These are phyloP conservation scores for Vaccinium darrowii DNA, from an alignment of 148 eudicot species.

Conservation along the genomic window DNA sequence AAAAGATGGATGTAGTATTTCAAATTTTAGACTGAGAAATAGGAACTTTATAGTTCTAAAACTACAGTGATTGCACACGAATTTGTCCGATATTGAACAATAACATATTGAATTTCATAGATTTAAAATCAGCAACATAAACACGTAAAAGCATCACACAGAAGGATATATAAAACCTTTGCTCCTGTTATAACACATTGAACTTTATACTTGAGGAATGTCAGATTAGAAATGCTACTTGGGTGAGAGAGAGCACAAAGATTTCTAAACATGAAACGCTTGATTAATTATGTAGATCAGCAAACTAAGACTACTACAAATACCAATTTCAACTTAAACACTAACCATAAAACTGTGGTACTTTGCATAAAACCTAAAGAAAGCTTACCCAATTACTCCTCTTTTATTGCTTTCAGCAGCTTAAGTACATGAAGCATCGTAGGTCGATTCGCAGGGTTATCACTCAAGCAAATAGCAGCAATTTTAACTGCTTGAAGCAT, in stretches of 20 bases:
- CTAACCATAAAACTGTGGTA: background rate
- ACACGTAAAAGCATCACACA: background rate
- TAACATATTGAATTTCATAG: background rate
- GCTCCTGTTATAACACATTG: background rate
- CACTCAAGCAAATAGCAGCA: slow-evolving; percentile 41
- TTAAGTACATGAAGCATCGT: slow-evolving; percentile 49
- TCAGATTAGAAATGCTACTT: background rate
- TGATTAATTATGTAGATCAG: background rate
- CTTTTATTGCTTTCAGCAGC: slow-evolving; percentile 40
- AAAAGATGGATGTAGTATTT: background rate
- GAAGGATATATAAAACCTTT: background rate
- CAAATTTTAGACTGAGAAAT: background rate
- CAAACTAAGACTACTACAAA: background rate
- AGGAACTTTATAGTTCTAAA: background rate
- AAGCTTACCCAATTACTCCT: slow-evolving; percentile 14
- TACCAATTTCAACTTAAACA: background rate
- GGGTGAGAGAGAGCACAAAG: background rate
- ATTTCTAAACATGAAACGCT: background rate
- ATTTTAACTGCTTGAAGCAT: slow-evolving; percentile 47
- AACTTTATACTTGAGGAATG: background rate
- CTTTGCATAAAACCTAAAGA: background rate
- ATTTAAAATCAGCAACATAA: background rate
- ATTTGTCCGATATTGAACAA: background rate
- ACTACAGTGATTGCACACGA: background rate
- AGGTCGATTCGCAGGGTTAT: slow-evolving; percentile 48